These are phyloP conservation scores for Leishmania major DNA, from an alignment of 208 protist species.

Conservation along the genomic window DNA sequence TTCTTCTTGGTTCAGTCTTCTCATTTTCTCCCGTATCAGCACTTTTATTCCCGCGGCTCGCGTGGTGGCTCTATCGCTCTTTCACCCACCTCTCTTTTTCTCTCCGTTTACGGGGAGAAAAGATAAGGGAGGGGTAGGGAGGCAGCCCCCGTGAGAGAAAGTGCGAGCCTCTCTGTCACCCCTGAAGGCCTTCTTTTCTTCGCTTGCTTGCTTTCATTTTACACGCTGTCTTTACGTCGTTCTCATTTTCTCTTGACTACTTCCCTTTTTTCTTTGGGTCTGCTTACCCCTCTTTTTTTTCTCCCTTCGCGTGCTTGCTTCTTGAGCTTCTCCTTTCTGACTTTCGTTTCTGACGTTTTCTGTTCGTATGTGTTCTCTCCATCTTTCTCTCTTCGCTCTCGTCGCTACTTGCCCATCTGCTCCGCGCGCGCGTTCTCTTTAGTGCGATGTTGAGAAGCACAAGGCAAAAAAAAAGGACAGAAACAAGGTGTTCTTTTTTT, in stretches of 20 bases:
- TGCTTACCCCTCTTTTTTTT: neutral
- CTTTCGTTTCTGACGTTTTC: neutral
- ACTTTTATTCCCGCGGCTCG: neutral
- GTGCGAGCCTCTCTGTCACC: neutral
- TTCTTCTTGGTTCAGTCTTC: neutral
- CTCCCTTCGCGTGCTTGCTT: neutral
- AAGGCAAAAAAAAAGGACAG: neutral
- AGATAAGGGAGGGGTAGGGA: neutral
- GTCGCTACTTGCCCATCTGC: neutral
- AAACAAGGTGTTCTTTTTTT: neutral
- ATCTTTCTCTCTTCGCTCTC: neutral
- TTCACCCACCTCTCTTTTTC: neutral
- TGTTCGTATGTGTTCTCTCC: neutral
- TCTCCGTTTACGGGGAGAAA: neutral
- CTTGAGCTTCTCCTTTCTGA: neutral
- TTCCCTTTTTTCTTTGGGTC: neutral
- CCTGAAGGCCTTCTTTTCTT: neutral
- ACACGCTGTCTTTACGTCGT: neutral
- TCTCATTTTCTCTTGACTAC: neutral
- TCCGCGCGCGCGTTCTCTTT: neutral
- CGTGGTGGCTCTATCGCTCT: neutral
- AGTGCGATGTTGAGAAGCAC: neutral
- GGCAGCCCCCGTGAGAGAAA: neutral
- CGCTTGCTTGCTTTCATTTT: neutral
- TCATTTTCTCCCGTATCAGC: neutral